Conservation (phyloP, 768 basidiomycete species). For the Russula compacta region DNA sequence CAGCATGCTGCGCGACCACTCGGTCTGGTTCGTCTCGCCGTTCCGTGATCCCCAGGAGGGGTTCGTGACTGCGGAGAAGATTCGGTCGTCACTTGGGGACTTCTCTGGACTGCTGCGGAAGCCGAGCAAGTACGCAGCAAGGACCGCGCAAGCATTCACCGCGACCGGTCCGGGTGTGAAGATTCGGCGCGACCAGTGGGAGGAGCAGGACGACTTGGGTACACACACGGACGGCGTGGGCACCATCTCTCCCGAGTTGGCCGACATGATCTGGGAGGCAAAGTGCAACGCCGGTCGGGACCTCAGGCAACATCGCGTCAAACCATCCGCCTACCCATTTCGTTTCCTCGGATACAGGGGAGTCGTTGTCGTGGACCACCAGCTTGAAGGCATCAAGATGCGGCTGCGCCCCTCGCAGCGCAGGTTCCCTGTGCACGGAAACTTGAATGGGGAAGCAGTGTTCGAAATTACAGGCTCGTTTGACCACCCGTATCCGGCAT, state of each 20-base stretch:
- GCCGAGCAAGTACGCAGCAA: conserved; percentile 77
- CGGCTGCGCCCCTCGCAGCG: conserved; percentile 63
- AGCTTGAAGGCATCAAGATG: conserved; percentile 54
- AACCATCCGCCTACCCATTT: conserved; percentile 56
- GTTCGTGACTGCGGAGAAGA: conserved; percentile 42
- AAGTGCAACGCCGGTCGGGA: conserved; percentile 33
- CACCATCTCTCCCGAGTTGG: conserved; percentile 57
- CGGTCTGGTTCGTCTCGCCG: conserved; percentile 71
- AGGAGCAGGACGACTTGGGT: conserved; percentile 50
- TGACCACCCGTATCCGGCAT: conserved; percentile 45
- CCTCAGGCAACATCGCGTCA: background rate
- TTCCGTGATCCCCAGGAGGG: conserved; percentile 42
- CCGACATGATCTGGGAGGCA: conserved; percentile 47
- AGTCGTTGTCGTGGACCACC: conserved; percentile 56
- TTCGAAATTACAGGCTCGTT: conserved; percentile 69
- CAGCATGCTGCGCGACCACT: conserved; percentile 67
- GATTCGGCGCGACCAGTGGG: conserved; percentile 51
- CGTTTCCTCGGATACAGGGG: conserved; percentile 58
- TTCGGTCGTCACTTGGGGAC: conserved; percentile 57
- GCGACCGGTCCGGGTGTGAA: conserved; percentile 66
- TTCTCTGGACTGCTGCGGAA: conserved; percentile 37
- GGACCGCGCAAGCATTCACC: conserved; percentile 78
- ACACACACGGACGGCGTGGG: conserved; percentile 44
- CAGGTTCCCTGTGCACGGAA: conserved; percentile 50
- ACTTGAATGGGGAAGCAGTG: conserved; percentile 32